These are phyloP conservation scores for Thraustochytrium striatum DNA, from an alignment of 352 stramenopile species.

Conservation along the genomic window DNA sequence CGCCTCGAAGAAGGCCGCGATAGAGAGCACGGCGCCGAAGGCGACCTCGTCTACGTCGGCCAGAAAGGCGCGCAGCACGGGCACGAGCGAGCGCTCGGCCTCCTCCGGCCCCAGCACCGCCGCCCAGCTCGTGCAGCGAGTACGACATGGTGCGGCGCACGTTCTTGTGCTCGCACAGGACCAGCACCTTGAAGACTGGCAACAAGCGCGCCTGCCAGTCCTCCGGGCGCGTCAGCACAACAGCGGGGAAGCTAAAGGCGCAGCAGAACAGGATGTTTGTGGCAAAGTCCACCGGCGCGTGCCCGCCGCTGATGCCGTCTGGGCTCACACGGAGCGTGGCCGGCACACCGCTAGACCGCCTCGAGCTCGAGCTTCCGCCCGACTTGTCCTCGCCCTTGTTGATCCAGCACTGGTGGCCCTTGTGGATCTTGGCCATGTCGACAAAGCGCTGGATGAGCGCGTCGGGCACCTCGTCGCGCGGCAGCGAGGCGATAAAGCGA, in stretches of 20 bases:
- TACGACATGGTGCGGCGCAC: conserved; percentile 83
- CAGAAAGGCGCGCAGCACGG: conserved; percentile 74
- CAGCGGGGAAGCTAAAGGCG: conserved; percentile 80
- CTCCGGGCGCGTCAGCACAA: conserved; percentile 71
- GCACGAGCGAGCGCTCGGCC: conserved; percentile 69
- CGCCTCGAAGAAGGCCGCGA: conserved; percentile 73
- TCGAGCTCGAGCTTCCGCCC: conserved; percentile 59
- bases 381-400: conserved; percentile 52
- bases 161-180: conserved; percentile 71
- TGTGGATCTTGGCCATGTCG: conserved; percentile 63
- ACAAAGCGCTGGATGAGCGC: conserved; percentile 73
- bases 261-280: conserved; percentile 85
- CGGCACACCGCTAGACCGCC: conserved; percentile 56
- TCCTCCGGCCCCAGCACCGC: conserved; percentile 71
- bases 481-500: conserved; percentile 71
- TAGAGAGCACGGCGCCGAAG: conserved; percentile 72
- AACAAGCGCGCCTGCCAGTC: conserved; percentile 70
- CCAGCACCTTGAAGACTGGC: conserved; percentile 70
- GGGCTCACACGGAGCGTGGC: neutral
- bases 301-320: neutral
- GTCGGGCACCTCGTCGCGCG: conserved; percentile 71
- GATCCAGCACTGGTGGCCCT: conserved; percentile 5
- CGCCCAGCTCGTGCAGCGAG: conserved; percentile 78
- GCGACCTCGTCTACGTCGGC: conserved; percentile 67
- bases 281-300: conserved; percentile 19